Base-by-base conservation (phyloP, 306 rosid species). In the Ochetophila trinervis region DNA sequence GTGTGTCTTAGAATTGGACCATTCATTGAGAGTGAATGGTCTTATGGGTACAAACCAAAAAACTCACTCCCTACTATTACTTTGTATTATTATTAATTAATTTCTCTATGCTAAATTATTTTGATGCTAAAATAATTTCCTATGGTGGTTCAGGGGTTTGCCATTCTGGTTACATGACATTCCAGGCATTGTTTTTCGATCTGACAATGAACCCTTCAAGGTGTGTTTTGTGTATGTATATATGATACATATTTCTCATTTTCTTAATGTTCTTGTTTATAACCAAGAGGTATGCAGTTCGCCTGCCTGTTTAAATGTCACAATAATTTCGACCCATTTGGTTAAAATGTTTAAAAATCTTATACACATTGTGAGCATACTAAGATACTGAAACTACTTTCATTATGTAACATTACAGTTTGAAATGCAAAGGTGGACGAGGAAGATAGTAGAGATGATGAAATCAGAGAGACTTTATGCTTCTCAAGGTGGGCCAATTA, bases 401-500 rank as follows among this genome's bases (percentile, higher is more conserved):
- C 45, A 40, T 14, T 34, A 8, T 49, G 6, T 45, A 12, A 4
- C 19, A 79, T 79, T 77, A 23, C 84, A 92, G 98, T 12, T 68
- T 65, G 76, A 89, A 71, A 92, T 92, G 98, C 70, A 83, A 70
- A 82, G 66, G 44, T 92, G 87, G 79, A 78, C 95, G 17, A 10
- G 82, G 3, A 87, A 71, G 77, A 85, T 89, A 44, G 96, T 92
- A 35, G 56, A 75, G 65, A 48, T 83, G 83, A 87, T 93, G 93
- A 93, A 89, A 82, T 67, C 83, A 34, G 85, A 83, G 62, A 76
- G 71, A 10, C 78, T 93, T n/a, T 89, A 55, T 66, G 98, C 95
- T 74, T 87, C 98, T 30, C 95, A 84, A 65, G 98, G 97, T 53
- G 98, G 98, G 40, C 95, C 97, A 6, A 89, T 89, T 69, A 84